Evolutionary conservation across 2,329 filamentous ascomycete species (phyloP).

Genomic region (Hymenoscyphus scutula): DNA sequence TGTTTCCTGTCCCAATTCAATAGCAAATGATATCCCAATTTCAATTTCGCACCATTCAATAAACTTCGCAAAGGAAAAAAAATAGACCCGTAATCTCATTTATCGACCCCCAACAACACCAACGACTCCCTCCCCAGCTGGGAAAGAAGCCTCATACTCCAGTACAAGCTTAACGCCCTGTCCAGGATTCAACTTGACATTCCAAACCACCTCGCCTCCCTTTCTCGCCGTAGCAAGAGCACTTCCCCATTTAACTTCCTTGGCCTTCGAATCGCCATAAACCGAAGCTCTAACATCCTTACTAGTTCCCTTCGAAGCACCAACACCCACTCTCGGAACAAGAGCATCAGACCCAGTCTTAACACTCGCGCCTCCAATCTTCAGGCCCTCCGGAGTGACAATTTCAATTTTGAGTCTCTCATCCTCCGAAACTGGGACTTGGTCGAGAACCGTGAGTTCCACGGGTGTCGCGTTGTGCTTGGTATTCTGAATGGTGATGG

Average conservation of each 20-base stretch:
- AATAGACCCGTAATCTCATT: too few species aligned
- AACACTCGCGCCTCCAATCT: conserved; percentile 40
- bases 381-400: conserved; percentile 48
- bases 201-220: conserved; percentile 57
- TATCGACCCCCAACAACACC: conserved; percentile 12
- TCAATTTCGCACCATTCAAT: too few species aligned
- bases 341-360: conserved; percentile 35
- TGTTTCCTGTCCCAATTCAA: too few species aligned
- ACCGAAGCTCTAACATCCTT: conserved; percentile 23
- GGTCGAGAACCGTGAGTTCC: conserved; percentile 54
- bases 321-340: neutral
- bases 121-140: conserved; percentile 46
- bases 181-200: conserved; percentile 56
- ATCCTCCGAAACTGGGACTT: conserved; percentile 61
- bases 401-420: conserved; percentile 54
- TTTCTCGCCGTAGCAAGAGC: conserved; percentile 54
- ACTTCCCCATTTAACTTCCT: conserved; percentile 49
- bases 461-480: conserved; percentile 40
- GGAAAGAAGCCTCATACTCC: conserved; percentile 60
- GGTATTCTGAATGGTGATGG: conserved; percentile 51
- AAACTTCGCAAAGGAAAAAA: too few species aligned
- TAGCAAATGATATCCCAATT: too few species aligned
- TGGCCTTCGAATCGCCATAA: conserved; percentile 29
- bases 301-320: conserved; percentile 20
- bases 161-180: conserved; percentile 55